Evolutionary conservation across 495 filamentous ascomycete genomes (phyloP).

Genomic region (Neurospora sp.): DNA sequence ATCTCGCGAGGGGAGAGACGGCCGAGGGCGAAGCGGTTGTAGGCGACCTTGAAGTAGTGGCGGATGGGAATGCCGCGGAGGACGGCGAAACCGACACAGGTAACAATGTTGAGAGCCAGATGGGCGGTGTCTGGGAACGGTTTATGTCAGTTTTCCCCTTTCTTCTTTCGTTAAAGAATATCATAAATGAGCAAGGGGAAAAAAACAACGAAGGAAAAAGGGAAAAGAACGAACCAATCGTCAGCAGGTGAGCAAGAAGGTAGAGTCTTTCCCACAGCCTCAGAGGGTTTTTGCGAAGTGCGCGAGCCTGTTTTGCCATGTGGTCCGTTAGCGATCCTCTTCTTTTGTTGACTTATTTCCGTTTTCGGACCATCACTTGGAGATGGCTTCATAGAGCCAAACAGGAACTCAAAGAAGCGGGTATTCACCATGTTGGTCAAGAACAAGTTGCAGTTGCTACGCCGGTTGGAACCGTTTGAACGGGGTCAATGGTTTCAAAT

Average conservation of each 20-base stretch:
- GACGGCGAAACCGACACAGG: conserved; percentile 8
- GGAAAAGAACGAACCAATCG: background rate
- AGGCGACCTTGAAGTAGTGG: conserved; percentile 9
- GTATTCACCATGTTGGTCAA: background rate
- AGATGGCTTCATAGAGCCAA: background rate
- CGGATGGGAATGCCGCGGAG: conserved; percentile 10
- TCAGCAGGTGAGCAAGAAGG: background rate
- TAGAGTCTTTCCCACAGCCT: background rate
- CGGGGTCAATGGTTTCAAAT: background rate
- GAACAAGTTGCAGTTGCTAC: background rate
- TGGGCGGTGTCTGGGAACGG: conserved; percentile 3
- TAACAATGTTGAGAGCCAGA: conserved; percentile 11
- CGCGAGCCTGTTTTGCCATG: background rate
- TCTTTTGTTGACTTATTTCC: background rate
- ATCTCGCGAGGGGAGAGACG: conserved; percentile 8
- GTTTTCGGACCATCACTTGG: background rate
- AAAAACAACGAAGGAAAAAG: no score
- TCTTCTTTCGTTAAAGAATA: no score
- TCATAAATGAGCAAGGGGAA: no score
- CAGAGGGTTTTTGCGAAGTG: background rate
- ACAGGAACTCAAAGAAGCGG: background rate
- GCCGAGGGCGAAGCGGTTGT: conserved; percentile 11
- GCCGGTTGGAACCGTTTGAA: background rate
- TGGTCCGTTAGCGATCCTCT: background rate
- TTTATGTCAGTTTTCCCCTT: background rate